Base-by-base conservation (phyloP, 2,329 filamentous ascomycete species). In the Simplicillium aogashimaense region DNA sequence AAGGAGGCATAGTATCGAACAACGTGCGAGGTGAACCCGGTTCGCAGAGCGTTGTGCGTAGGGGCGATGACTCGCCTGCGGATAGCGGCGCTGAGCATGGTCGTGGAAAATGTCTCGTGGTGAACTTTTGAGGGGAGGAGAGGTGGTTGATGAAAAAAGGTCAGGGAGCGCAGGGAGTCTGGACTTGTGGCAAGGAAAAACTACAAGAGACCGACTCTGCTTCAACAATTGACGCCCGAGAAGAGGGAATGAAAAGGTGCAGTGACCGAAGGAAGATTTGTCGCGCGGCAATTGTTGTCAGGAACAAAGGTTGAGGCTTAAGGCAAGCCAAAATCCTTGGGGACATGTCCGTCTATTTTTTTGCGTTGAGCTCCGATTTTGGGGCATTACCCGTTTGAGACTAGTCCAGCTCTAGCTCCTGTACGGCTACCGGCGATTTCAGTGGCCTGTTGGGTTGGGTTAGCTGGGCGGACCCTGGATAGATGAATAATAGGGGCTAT, bases 1-100 rank as follows among this genome's bases (percentile, higher is more conserved):
- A 86, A 97, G 37, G 90, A 94, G 52, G 75, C 92, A 71, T 75
- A 78, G 65, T 68, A 76, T 69, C 78, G 71, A 64, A 76, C 69
- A 47, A 79, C 66, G 54, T 69, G 70, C 49, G 70, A 69, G 41
- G 67, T 59, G 53, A 72, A 64, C 51, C 68, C 68, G 49, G 64
- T 65, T 56, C 72, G 67, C 56, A 74, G 62, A 53, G 69, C 59
- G 52, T 64, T 62, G 48, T 69, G 66, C 51, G 72, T 63, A 50
- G 61, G 61, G 49, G 60, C 66, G 57, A 81, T 67, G 58, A 66
- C 68, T 58, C 75, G 74, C 73, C 76, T 75, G 67, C 77, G 69
- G 55, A 81, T 66, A 52, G 75, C 73, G 53, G 75, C 74, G 61
- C 73, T 71, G 64, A 81, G 72, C 77, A 81, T 81, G 40, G 36